Evolutionary conservation across 345 rosid species (phyloP).

Genomic region (Gossypium rotundifolium): DNA sequence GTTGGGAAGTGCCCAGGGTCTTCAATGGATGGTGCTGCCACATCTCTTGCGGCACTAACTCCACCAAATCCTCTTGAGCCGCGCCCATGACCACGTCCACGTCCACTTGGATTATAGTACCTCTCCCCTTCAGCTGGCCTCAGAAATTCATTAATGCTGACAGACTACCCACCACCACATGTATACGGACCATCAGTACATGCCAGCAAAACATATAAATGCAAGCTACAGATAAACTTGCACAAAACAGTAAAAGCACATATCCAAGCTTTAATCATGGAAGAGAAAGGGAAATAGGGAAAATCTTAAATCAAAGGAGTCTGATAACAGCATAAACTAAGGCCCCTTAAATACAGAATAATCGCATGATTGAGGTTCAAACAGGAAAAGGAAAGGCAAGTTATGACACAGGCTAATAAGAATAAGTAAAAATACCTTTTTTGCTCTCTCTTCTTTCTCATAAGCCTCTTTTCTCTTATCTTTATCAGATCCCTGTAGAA

Average conservation of each 20-base stretch:
- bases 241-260: neutral
- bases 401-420: neutral
- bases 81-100: conserved; percentile 48
- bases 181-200: neutral
- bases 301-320: neutral
- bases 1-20: conserved; percentile 70
- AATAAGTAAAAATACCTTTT: conserved; percentile 34
- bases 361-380: neutral
- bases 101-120: conserved; percentile 31
- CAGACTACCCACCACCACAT: conserved; percentile 29
- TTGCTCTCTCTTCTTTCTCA: conserved; percentile 37
- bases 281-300: neutral
- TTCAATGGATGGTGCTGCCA: conserved; percentile 49
- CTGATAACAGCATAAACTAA: neutral
- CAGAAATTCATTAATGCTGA: conserved; percentile 60
- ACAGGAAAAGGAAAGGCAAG: neutral
- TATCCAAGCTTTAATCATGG: neutral
- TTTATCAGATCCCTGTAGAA: conserved; percentile 46
- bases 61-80: conserved; percentile 37
- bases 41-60: conserved; percentile 20
- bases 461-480: conserved; percentile 60
- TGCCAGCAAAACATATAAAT: neutral
- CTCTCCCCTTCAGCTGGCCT: conserved; percentile 34
- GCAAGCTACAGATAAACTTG: neutral
- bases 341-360: neutral